Evolutionary conservation across 2,329 filamentous ascomycete genomes (phyloP), one percentile per base, ranked within the genome.

Genomic region (Aspergillus ustus): DNA sequence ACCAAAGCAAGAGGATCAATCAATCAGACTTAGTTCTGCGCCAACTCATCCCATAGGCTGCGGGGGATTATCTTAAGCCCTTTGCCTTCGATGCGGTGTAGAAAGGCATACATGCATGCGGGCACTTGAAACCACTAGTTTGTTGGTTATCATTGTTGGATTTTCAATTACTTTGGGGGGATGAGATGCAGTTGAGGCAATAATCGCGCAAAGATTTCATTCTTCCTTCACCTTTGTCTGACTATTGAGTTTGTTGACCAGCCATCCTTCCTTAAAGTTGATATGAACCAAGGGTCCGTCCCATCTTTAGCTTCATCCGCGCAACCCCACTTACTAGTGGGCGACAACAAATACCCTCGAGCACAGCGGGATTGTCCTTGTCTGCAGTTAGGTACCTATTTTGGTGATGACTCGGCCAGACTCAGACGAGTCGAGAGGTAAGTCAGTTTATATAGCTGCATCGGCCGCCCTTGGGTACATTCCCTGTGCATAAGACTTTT

Each of bases 1-100:
- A 63, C 34, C 44, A 63, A 53, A 56, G 56, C 48, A 48, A 57
- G 28, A 53, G n/a, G 59, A 25, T 46, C 61, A 60, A 58, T 64
- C 19, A 48, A n/a, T 49, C 40, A 28, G 57, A 25, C 51, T 56
- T 59, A 17, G 54, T 37, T 43, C 40, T 19, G 52, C 29, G 52
- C 52, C 53, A 52, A 57, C 52, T 28, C 17, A 58, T 66, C 55
- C 58, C 55, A 68, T 70, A 65, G 66, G 66, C 62, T 66, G 64
- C 57, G 43, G 55, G 48, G 48, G 59, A 46, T 28, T 40, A 48
- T 57, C 54, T 57, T 0, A 29, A 52, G 29, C 55, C 34, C 25
- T 50, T 66, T 56, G 66, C 72, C 71, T 64, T 68, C 64, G 72
- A 69, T 73, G 70, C 69, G 69, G 72, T 72, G 69, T 69, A 68